These are phyloP conservation scores for Boletus patriciae DNA, from an alignment of 768 basidiomycete genomes.

Conservation along the genomic window DNA sequence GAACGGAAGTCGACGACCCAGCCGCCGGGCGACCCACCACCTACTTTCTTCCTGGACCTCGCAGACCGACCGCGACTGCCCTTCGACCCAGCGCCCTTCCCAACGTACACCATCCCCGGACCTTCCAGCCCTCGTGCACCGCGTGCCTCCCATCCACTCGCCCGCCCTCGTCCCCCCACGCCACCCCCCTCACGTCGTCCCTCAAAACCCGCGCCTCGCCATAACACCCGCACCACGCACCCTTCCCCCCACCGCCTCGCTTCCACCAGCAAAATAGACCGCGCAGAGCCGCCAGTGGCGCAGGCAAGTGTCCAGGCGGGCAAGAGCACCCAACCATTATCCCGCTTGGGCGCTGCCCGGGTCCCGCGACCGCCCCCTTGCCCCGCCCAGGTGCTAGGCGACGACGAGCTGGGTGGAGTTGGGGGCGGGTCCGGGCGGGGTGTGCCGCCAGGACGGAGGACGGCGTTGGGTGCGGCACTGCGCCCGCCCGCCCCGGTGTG, in stretches of 20 bases:
- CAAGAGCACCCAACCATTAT: not conserved
- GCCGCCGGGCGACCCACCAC: not conserved
- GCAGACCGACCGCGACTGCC: not conserved
- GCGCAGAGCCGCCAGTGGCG: not conserved
- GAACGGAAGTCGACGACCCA: not conserved
- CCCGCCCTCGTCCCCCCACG: constrained; percentile 6
- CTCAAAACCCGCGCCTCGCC: not conserved
- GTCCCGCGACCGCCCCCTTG: not conserved
- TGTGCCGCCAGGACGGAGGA: not conserved
- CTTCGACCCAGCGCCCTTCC: not conserved
- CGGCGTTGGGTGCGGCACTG: not conserved
- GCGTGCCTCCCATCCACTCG: not conserved
- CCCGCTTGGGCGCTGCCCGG: not conserved
- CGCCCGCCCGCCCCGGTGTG: not conserved
- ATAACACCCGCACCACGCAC: not conserved
- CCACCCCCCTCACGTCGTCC: constrained; percentile 1
- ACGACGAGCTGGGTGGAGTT: not conserved
- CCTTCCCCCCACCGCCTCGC: not conserved
- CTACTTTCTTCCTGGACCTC: not conserved
- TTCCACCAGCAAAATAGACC: not conserved
- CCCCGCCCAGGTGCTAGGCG: not conserved
- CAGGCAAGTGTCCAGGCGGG: constrained; percentile 3
- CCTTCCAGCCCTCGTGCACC: not conserved
- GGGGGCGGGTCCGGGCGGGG: not conserved
- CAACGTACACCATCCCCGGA: not conserved